A percentile compares a stretch with the other conserved stretches of the same genome.
Evolutionary conservation across 192 early-diverging fungal genomes (phyloP).

Genomic region (Chytriomyces confervae): DNA sequence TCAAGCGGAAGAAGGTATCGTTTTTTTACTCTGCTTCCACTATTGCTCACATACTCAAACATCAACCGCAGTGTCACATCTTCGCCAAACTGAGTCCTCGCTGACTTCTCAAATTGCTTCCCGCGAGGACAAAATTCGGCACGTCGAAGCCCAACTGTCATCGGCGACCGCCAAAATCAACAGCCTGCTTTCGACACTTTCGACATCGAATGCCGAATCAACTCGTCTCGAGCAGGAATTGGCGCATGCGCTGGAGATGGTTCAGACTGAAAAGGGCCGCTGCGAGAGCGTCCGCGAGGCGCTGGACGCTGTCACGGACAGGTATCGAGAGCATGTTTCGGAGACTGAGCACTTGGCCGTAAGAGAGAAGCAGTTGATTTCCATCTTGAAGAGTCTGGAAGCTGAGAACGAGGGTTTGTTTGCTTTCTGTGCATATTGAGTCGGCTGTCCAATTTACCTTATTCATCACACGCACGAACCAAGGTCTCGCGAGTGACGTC

Average conservation of each 20-base stretch:
- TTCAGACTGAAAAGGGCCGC: not conserved
- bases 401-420: slow-evolving; percentile 41
- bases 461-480: not conserved
- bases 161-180: not conserved
- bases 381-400: slow-evolving; percentile 39
- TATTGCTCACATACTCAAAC: not conserved
- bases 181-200: slow-evolving; percentile 32
- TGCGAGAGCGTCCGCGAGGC: slow-evolving; percentile 35
- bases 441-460: not conserved
- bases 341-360: slow-evolving; percentile 39
- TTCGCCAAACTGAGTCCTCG: not conserved
- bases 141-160: slow-evolving; percentile 18
- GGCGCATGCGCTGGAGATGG: not conserved
- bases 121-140: not conserved
- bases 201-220: slow-evolving; percentile 27
- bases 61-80: slow-evolving; percentile 4
- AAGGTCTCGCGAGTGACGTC: not conserved
- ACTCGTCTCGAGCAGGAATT: slow-evolving; percentile 34
- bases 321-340: slow-evolving; percentile 48
- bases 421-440: not conserved
- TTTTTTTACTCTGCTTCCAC: not conserved
- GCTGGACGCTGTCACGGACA: slow-evolving; percentile 46
- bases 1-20: slow-evolving; percentile 38
- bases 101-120: slow-evolving; percentile 1
- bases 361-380: slow-evolving; percentile 49